phyloP scores from a whole-genome alignment of 306 rosid genomes.

The Vigna trinervia region DNA sequence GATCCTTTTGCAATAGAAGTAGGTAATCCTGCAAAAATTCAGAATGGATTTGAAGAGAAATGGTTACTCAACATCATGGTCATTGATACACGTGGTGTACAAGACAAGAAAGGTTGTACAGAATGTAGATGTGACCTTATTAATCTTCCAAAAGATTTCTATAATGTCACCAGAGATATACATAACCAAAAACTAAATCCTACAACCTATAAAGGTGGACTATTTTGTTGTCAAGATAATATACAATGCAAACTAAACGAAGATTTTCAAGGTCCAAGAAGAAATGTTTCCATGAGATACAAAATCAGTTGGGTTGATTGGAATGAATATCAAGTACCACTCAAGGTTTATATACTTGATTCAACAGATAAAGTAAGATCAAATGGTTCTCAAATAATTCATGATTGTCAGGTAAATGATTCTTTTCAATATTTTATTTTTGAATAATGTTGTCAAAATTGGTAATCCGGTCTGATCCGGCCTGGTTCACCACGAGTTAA shows the following conservation, averaged over 20 bases:
- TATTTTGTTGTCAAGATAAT: neutral
- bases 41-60: conserved; percentile 31
- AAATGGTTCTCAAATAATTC: no score
- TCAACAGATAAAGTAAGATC: neutral
- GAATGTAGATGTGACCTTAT: conserved; percentile 12
- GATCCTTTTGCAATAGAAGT: no score
- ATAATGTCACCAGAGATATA: neutral
- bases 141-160: neutral
- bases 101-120: neutral
- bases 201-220: neutral
- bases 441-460: no score
- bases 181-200: neutral
- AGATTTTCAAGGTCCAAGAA: neutral
- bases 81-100: conserved; percentile 30
- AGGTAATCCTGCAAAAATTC: conserved; percentile 15
- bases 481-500: no score
- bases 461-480: no score
- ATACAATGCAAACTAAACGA: neutral
- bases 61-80: neutral
- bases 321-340: neutral
- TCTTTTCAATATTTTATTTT: no score
- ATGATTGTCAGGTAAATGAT: neutral
- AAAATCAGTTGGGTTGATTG: neutral
- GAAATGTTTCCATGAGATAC: neutral
- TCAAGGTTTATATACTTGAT: neutral